Percentiles rank a stretch among this genome's conserved stretches.
phyloP scores from a whole-genome alignment of 306 rosid species.

The Hippophae gyantsensis region DNA sequence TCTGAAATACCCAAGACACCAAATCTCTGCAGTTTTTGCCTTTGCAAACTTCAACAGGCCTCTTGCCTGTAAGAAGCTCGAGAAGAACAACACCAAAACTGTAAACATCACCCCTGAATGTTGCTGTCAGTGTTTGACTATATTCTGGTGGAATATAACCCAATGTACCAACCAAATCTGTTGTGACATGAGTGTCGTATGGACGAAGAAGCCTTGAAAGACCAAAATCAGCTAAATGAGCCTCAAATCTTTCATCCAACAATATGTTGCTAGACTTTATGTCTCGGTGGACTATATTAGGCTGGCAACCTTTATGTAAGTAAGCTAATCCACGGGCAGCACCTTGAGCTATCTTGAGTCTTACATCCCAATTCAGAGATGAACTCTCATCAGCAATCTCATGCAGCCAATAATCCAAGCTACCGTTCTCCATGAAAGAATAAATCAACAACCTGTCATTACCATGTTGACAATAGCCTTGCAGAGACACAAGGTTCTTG shows the following conservation, averaged over 20 bases:
- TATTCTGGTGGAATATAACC: slow-evolving; percentile 85
- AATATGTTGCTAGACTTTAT: slow-evolving; percentile 78
- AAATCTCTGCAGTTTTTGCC: slow-evolving; percentile 63
- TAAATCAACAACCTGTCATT: slow-evolving; percentile 61
- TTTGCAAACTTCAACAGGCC: slow-evolving; percentile 70
- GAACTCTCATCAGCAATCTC: slow-evolving; percentile 48
- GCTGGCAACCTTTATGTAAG: slow-evolving; percentile 68
- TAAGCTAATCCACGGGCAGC: slow-evolving; percentile 64
- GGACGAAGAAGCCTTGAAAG: slow-evolving; percentile 67
- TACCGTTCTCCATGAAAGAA: slow-evolving; percentile 80
- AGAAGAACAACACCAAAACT: slow-evolving; percentile 83
- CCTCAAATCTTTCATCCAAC: slow-evolving; percentile 52
- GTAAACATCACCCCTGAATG: slow-evolving; percentile 66
- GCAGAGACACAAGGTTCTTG: slow-evolving; percentile 71
- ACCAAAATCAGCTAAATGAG: slow-evolving; percentile 78
- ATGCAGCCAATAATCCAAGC: slow-evolving; percentile 80
- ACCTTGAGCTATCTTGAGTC: slow-evolving; percentile 67
- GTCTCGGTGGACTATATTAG: slow-evolving; percentile 65
- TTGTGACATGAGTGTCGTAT: slow-evolving; percentile 66
- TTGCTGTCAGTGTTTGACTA: slow-evolving; percentile 61
- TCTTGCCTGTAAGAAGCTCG: slow-evolving; percentile 59
- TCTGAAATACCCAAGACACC: slow-evolving; percentile 64
- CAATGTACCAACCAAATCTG: slow-evolving; percentile 68
- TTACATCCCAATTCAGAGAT: slow-evolving; percentile 51
- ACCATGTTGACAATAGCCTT: slow-evolving; percentile 63